Evolutionary conservation across 257 asterid species (phyloP).

Genomic region (Pogostemon cablin): DNA sequence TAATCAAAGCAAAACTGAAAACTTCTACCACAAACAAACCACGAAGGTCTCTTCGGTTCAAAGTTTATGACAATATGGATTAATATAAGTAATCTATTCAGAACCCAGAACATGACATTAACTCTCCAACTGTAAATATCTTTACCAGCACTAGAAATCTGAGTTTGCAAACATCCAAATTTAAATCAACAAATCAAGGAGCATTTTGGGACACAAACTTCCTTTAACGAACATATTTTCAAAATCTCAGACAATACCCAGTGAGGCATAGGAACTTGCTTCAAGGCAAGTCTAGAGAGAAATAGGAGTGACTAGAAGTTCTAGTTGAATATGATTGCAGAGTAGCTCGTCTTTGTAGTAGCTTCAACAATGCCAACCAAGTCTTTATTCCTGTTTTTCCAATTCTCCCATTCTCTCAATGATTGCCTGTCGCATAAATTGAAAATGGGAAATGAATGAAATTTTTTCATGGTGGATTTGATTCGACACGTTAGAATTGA

Average conservation of each 20-base stretch:
- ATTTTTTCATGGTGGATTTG: not conserved
- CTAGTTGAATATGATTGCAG: not conserved
- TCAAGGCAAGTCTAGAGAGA: not conserved
- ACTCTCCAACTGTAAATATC: not conserved
- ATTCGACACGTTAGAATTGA: not conserved
- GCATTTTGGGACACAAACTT: slow-evolving; percentile 15
- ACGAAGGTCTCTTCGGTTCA: no score
- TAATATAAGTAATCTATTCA: not conserved
- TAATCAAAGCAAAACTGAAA: no score
- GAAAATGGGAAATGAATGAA: not conserved
- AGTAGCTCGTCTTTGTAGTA: not conserved
- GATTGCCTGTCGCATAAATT: slow-evolving; percentile 59
- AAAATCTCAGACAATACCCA: not conserved
- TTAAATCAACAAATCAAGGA: slow-evolving; percentile 7
- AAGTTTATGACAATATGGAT: no score
- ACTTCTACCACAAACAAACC: no score
- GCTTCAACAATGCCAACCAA: slow-evolving; percentile 15
- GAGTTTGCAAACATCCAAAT: slow-evolving; percentile 6
- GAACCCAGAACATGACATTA: not conserved
- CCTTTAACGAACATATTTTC: slow-evolving; percentile 32
- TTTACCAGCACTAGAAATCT: not conserved
- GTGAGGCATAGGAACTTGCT: slow-evolving; percentile 2
- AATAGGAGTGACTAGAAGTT: not conserved
- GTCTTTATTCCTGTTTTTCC: slow-evolving; percentile 74
- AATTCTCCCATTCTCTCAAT: slow-evolving; percentile 96